Evolutionary conservation across 108 stramenopile genomes (phyloP), one percentile per base, ranked within the genome.

Genomic region (Tribonema minus): DNA sequence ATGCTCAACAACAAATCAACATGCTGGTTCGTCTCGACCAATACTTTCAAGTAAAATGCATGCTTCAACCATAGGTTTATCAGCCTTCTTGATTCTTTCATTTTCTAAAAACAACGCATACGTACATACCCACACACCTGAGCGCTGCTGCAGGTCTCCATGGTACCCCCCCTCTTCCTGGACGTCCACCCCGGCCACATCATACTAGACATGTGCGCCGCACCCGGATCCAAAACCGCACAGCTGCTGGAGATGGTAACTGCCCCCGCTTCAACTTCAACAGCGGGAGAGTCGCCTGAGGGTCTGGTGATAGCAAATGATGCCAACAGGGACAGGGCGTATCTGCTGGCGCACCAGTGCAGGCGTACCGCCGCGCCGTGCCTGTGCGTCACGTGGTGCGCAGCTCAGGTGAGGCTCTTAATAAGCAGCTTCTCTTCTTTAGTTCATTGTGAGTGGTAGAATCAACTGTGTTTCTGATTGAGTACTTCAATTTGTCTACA

Each of bases 241-340:
- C 97, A 98, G 80, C 75, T 99, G 25, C 83, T 99, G 23, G 97
- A 99, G 80, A 84, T 93, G 59, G 86, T 93, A 80, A 84, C 91
- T 3, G 85, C 81, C 46, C 38, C 77, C 59, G 12, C 68, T 30
- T 7, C 62, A 36, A 33, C 37, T 3, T 5, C 61, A 12, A 31
- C 46, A 20, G 26, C 40, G 23, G 29, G 32, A 7, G 65, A 67
- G 59, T 87, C 32, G 58, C 85, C 91, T 0, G 41, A 67, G 29
- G 98, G 98, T 12, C 83, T 84, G 40, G 91, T 98, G n/a, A 90
- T 98, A 2, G 98, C 98, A 58, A 98, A 98, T 86, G 98, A 99
- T 75, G 71, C 83, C 4, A 92, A 95, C 86, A 74, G 87, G 26
- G 93, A 96, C 72, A 88, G 98, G 0, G 95, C 97, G 0, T 94